Conservation (phyloP, 2,329 filamentous ascomycete genomes). For the Hymenoscyphus scutula region DNA sequence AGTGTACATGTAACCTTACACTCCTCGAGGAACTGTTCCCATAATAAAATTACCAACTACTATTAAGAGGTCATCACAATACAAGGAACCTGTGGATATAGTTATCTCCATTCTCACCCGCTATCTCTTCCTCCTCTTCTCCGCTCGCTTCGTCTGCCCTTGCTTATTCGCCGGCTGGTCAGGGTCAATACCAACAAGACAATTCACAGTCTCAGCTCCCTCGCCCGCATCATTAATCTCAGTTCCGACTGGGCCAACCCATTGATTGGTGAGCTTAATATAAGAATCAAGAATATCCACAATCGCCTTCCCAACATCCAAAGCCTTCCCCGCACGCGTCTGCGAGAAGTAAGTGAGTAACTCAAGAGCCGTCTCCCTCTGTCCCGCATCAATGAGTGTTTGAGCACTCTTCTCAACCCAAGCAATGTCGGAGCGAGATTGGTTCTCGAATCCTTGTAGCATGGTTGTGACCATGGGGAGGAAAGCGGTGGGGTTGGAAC, state of each 20-base stretch:
- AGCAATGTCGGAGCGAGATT: not conserved
- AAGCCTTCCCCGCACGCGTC: not conserved
- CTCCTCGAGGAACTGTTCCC: no score
- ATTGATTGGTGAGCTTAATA: constrained; percentile 3
- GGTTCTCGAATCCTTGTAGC: not conserved
- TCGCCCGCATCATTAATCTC: constrained; percentile 5
- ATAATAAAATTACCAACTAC: not conserved
- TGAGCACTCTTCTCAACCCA: constrained; percentile 5
- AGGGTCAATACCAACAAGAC: constrained; percentile 5
- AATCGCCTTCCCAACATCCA: constrained; percentile 1
- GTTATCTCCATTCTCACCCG: not conserved
- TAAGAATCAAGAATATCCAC: constrained; percentile 4
- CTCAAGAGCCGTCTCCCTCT: not conserved
- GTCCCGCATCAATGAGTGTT: not conserved
- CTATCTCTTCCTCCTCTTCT: not conserved
- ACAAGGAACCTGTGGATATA: not conserved
- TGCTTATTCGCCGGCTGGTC: constrained; percentile 6
- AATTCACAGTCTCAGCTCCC: constrained; percentile 2
- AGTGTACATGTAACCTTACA: no score
- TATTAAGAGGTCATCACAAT: not conserved
- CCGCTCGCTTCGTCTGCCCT: not conserved
- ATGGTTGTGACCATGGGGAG: constrained; percentile 1
- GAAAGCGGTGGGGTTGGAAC: not conserved
- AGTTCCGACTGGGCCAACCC: not conserved
- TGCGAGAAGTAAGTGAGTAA: constrained; percentile 3